Base-by-base conservation (phyloP, 371 early-diverging fungal genomes). In the Syncephalis fuscata region DNA sequence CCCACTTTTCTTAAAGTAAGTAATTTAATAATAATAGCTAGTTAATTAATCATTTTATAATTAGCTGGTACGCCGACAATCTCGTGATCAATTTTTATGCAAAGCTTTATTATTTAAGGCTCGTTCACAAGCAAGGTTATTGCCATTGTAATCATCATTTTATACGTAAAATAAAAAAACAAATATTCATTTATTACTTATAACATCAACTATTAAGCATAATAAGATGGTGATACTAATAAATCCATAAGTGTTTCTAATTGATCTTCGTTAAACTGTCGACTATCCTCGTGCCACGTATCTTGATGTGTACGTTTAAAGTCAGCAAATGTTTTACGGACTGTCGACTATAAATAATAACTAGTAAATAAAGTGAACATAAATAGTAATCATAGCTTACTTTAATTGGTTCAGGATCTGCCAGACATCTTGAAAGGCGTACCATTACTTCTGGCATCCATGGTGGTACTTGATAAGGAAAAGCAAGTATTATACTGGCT, bases 301-400 rank as follows among this genome's bases (percentile, higher is more conserved):
- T 93, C 93, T 46, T 88, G 88, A 56, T 93, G 93, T 1, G 93
- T 91, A 45, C 92, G 65, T 57, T 78, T 66, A 59, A 93, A 93
- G 50, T 92, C 91, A 4, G 88, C 78, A 66, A 90, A 92, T 16
- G 84, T 80, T 50, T 82, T 81, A 50, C 81, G 71, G 2, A 88
- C 79, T 5, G 93, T 85, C 10, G 82, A 56, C 75, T 82, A 64
- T 32, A 7, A 4, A 32, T 32, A 32, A 32, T 32, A 32, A 36
- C 21, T 45, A 36, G 16, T 45, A 22, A 16, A n/a, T n/a, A 22
- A 20, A n/a, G 21, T 22, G 22, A 16, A 36, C 10, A 5, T n/a
- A 23, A 16, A 63, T 78, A 80, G 66, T 74, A 73, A n/a, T n/a
- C n/a, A n/a, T n/a, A 32, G 32, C 32, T 11, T 32, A 32, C 32